Base-by-base conservation (phyloP, 306 rosid species). In the Dryas octopetala region DNA sequence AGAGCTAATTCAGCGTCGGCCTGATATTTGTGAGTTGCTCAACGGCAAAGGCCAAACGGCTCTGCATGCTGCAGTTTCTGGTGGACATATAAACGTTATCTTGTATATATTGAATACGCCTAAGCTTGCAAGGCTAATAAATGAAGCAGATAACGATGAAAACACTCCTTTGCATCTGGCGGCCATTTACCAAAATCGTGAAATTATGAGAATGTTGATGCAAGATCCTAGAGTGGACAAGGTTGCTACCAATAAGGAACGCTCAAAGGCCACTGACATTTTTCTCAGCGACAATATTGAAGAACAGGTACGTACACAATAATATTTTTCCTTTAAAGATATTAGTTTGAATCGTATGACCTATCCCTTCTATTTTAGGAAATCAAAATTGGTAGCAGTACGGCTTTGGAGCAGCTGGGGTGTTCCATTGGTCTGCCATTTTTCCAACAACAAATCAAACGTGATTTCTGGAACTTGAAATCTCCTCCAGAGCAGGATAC, bases 111-210 rank as follows among this genome's bases (percentile, higher is more conserved):
- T 77, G 5, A 28, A 23, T 3, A 13, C 9, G 10, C 5, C 3
- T 3, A 5, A 65, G 5, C 54, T 77, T 23, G 40, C 6, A 10
- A 64, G 7, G 50, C 70, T 77, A 10, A 52, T 70, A 51, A 71
- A 78, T 2, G 40, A 71, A 38, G 68, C 41, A n/a, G 81, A 78
- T 38, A 2, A 1, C 0, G 16, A 78, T 14, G 81, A 76, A 62
- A 78, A 78, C 66, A 78, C 81, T 45, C 55, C 76, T 6, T n/a
- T 78, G 57, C 72, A 78, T 71, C 1, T 62, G 13, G 71, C 76
- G 0, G 76, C 73, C 17, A 76, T 66, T 14, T 50, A 26, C 4
- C 54, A 11, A 16, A 4, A 54, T 7, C 9, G 5, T 16, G 9
- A 9, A 3, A 63, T 74, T 19, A 23, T 74, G n/a, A 5, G 7